Base-by-base conservation (phyloP, 1,139 yeast genomes). In the Hemisphaericaspora xylanilytica region DNA sequence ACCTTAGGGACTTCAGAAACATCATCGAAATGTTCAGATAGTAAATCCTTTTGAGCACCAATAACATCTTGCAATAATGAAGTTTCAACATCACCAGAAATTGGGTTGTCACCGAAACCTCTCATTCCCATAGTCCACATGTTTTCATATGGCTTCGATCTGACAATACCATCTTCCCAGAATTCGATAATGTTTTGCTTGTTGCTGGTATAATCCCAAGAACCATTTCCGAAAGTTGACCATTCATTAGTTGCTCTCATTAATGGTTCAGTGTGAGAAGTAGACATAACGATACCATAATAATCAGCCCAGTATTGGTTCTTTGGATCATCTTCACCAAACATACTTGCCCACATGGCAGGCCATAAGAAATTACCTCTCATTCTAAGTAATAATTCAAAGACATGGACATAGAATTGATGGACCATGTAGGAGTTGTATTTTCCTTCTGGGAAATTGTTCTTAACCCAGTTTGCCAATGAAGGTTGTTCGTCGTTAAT, bases 281-380 rank as follows among this genome's bases (percentile, higher is more conserved):
- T 50, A 1, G 52, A 46, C 54, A 50, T 50, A n/a, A 49, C 50
- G 20, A 50, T 36, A 13, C 54, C 54, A 33, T 49, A 50, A 35
- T 50, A 49, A 32, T 50, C 53, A 25, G 54, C 54, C 50, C 51
- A 47, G 28, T 47, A 45, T 37, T 49, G 54, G 28, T 49, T 50
- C 9, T 34, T 10, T 16, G 41, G 43, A 35, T 50, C 53, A 38
- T 50, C 53, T 25, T 43, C 37, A 9, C 50, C 54, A 37, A 50
- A 50, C 52, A 48, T 41, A 26, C 48, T 40, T 17, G 41, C 40
- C 54, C 54, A 50, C 51, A 50, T 50, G 8, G 53, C 48, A 2
- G 54, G 54, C 53, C 52, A 49, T 29, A 50, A 40, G 22, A 47
- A 36, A 37, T 50, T 50, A 20, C 48, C 54, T 34, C 47, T 48